Conservation (phyloP, 148 eudicot genomes). For the Chenopodium formosanum region DNA sequence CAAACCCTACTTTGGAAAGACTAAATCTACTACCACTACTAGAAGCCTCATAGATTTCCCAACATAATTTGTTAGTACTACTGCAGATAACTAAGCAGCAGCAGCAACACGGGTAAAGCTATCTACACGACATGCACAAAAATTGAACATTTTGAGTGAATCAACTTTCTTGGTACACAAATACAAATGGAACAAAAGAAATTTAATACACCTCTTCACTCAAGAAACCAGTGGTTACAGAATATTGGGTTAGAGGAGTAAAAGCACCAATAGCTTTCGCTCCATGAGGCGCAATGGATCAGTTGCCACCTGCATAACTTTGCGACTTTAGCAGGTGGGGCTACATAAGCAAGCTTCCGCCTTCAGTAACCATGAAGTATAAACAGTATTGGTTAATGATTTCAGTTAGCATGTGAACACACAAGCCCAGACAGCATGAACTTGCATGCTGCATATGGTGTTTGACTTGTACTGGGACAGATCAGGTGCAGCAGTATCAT, state of each 20-base stretch:
- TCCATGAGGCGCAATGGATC: background rate
- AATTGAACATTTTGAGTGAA: background rate
- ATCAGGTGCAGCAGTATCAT: background rate
- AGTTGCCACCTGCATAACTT: background rate
- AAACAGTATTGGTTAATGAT: slow-evolving; percentile 31
- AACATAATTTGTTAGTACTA: background rate
- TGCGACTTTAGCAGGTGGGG: background rate
- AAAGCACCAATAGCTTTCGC: background rate
- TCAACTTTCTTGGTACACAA: slow-evolving; percentile 3
- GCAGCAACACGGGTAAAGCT: background rate
- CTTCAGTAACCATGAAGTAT: slow-evolving; percentile 26
- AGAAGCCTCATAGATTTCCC: background rate
- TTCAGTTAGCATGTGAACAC: slow-evolving; percentile 24
- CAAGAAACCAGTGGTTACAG: background rate
- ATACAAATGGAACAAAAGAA: background rate
- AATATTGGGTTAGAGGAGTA: background rate
- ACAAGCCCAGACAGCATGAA: slow-evolving; percentile 8
- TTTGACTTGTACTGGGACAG: background rate
- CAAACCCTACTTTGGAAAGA: background rate
- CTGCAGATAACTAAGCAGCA: background rate
- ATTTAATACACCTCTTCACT: slow-evolving; percentile 1
- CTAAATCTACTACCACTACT: background rate
- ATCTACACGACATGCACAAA: background rate
- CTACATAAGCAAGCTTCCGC: slow-evolving; percentile 1
- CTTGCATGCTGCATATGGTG: slow-evolving; percentile 12